Evolutionary conservation across 768 basidiomycete species (phyloP), one percentile per base, ranked within the genome.

Genomic region (Panellus pusillus): DNA sequence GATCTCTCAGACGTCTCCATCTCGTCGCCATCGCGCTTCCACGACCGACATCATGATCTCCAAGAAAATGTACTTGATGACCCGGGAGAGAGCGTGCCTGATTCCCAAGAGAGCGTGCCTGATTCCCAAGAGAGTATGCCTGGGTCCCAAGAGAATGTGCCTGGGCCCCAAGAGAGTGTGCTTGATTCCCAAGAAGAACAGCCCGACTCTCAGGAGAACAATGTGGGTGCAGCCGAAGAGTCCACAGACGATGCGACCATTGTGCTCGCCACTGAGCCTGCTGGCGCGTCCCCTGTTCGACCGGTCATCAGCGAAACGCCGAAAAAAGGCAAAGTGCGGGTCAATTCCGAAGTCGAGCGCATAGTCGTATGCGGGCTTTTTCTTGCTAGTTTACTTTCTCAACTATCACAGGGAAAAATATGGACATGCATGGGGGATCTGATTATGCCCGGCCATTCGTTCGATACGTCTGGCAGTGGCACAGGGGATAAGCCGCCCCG

Each of bases 391-490:
- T 27, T 43, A n/a, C 40, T 17, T 36, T 44, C 54, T 44, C 3
- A 27, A 49, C 19, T n/a, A 15, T 55, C 47, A 8, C 58, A 91
- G 90, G 65, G 76, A 24, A 89, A 82, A 63, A 85, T 92, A 58
- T 88, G 87, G 86, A 55, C 72, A 11, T 80, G 83, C 9, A 72
- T 84, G 11, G 81, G 84, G 17, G 87, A 90, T 41, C 71, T 83
- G 32, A 74, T 91, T 15, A 78, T 81, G 71, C 81, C 82, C 15
- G 80, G 80, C 13, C 72, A 80, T 61, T 61, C 67, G 9, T 79
- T 73, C 58, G 65, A 73, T 45, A 57, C 61, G 0, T 61, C 70
- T n/a, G 67, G 67, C 44, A 55, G 60, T 39, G 65, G 64, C 5
- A 58, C 58, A 39, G 68, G 66, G 13, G 72, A 66, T 48, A 77